These are phyloP conservation scores for Suillus sp. DNA, from an alignment of 768 basidiomycete genomes.

Conservation along the genomic window DNA sequence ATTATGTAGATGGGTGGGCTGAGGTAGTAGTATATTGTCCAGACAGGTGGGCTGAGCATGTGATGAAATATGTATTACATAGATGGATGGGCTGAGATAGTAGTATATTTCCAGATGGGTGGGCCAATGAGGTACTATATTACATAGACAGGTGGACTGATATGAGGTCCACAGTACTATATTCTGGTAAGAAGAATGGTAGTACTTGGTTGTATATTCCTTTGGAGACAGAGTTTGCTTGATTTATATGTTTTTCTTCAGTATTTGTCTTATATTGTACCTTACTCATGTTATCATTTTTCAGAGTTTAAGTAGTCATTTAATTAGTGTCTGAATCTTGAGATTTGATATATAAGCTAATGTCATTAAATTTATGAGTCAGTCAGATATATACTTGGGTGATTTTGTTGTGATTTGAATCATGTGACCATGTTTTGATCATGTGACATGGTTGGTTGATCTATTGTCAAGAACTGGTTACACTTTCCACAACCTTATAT, in stretches of 20 bases:
- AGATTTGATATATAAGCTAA: neutral
- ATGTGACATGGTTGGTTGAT: constrained; percentile 1
- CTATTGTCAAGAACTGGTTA: neutral
- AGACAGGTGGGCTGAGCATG: too few species aligned
- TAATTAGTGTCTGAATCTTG: neutral
- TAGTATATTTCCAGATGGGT: too few species aligned
- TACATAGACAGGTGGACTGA: too few species aligned
- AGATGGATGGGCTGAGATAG: too few species aligned
- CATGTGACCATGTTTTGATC: too few species aligned
- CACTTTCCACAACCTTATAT: neutral
- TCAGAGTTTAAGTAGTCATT: neutral
- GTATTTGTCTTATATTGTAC: neutral
- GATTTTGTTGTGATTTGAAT: neutral
- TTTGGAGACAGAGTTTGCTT: neutral
- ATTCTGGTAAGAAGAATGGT: constrained; percentile 1
- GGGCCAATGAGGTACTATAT: too few species aligned
- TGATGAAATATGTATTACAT: too few species aligned
- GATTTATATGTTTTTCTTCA: neutral
- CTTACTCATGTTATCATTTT: neutral
- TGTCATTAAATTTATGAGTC: neutral
- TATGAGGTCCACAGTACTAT: neutral
- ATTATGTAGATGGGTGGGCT: too few species aligned
- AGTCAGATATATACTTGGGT: neutral
- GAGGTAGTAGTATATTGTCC: too few species aligned
- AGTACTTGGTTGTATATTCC: constrained; percentile 3